Evolutionary conservation across 1,139 yeast species (phyloP).

Genomic region (Wickerhamomyces sp.): DNA sequence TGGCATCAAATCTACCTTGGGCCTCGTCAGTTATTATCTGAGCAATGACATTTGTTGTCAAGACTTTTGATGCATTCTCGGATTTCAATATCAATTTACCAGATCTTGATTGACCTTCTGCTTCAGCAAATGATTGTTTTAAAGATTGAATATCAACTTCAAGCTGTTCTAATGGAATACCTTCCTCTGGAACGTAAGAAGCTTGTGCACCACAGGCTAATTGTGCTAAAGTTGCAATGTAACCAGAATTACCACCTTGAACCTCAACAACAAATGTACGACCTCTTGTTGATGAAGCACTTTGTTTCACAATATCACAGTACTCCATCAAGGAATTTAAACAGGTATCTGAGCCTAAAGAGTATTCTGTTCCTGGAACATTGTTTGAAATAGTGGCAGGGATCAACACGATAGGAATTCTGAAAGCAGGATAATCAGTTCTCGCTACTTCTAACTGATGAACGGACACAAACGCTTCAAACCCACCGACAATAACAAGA

Average conservation of each 20-base stretch:
- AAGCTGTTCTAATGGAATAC: constrained; percentile 65
- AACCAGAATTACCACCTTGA: constrained; percentile 97
- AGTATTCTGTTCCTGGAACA: constrained; percentile 96
- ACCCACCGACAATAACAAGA: constrained; percentile 87
- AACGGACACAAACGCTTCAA: constrained; percentile 84
- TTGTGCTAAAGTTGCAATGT: constrained; percentile 84
- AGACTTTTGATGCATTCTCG: constrained; percentile 65
- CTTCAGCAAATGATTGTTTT: constrained; percentile 62
- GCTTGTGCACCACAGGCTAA: constrained; percentile 90
- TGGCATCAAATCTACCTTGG: constrained; percentile 63
- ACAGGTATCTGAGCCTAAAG: constrained; percentile 92
- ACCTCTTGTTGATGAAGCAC: constrained; percentile 92
- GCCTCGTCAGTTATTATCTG: constrained; percentile 65
- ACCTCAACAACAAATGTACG: constrained; percentile 95
- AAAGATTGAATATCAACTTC: constrained; percentile 74
- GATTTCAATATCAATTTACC: constrained; percentile 71
- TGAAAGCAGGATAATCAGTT: constrained; percentile 75
- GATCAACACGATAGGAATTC: constrained; percentile 87
- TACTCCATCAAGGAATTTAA: constrained; percentile 83
- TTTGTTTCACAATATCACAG: constrained; percentile 93
- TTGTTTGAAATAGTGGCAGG: constrained; percentile 98
- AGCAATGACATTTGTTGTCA: constrained; percentile 63
- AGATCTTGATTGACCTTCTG: constrained; percentile 71
- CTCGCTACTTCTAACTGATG: constrained; percentile 75
- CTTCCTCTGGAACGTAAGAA: constrained; percentile 89